Conservation (phyloP, 768 basidiomycete species). For the Termitomyces sp. region DNA sequence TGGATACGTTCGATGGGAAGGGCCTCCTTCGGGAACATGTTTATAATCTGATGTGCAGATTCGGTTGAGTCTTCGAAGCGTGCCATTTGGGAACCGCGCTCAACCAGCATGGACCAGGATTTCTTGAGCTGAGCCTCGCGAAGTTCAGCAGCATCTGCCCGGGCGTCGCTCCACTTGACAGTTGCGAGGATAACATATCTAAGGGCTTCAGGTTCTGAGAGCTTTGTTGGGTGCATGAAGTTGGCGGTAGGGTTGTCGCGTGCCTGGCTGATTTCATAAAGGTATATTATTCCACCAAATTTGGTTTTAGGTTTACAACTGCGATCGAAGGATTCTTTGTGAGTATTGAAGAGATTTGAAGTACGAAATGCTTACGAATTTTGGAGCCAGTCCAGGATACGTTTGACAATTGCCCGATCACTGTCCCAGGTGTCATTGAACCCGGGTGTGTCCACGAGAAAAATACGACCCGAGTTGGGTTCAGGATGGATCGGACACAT, state of each 20-base stretch:
- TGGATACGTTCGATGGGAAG: slow-evolving; percentile 6
- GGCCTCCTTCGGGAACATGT: slow-evolving; percentile 5
- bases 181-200: slow-evolving; percentile 8
- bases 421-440: slow-evolving; percentile 20
- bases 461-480: slow-evolving; percentile 8
- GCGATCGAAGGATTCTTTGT: background rate
- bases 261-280: slow-evolving; percentile 9
- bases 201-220: slow-evolving; percentile 7
- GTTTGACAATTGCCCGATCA: slow-evolving; percentile 18
- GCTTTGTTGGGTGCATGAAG: slow-evolving; percentile 9
- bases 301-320: slow-evolving; percentile 8
- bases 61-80: slow-evolving; percentile 4
- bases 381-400: slow-evolving; percentile 21
- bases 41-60: slow-evolving; percentile 3
- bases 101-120: slow-evolving; percentile 5
- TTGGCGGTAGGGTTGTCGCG: slow-evolving; percentile 7
- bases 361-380: slow-evolving; percentile 14
- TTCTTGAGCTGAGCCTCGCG: slow-evolving; percentile 7
- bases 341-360: background rate
- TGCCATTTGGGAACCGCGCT: slow-evolving; percentile 7
- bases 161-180: slow-evolving; percentile 5
- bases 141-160: background rate
- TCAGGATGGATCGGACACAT: background rate
- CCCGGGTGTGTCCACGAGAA: slow-evolving; percentile 26
- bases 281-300: slow-evolving; percentile 12